Conservation (phyloP, 495 filamentous ascomycete species). For the Lasiosphaeria ovina region DNA sequence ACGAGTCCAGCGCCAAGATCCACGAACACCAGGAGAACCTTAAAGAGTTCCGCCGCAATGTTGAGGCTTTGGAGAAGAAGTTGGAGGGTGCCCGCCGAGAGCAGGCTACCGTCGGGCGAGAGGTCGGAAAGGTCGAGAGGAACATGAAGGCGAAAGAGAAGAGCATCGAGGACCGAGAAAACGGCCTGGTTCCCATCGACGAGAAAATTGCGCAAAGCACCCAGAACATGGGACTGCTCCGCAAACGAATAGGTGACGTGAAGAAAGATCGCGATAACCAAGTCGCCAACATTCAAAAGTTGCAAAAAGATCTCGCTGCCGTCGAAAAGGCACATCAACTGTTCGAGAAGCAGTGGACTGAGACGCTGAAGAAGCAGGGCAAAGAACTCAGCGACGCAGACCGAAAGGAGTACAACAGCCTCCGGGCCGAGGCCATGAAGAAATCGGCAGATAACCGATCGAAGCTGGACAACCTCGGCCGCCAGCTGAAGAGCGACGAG, state of each 20-base stretch:
- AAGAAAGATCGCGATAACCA: constrained; percentile 73
- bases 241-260: constrained; percentile 65
- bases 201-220: constrained; percentile 87
- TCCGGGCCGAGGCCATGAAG: constrained; percentile 82
- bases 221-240: constrained; percentile 63
- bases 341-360: constrained; percentile 84
- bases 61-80: constrained; percentile 78
- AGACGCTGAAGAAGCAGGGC: constrained; percentile 78
- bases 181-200: constrained; percentile 80
- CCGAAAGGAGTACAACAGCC: constrained; percentile 82
- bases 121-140: constrained; percentile 78
- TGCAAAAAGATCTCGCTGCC: constrained; percentile 74
- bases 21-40: constrained; percentile 93
- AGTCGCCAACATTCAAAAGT: constrained; percentile 59
- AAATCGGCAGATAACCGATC: constrained; percentile 78
- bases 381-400: constrained; percentile 82
- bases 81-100: constrained; percentile 86
- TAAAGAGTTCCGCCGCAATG: constrained; percentile 84
- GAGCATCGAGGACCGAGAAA: constrained; percentile 83
- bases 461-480: constrained; percentile 77
- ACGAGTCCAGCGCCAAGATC: constrained; percentile 86
- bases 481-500: constrained; percentile 84
- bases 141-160: constrained; percentile 81
- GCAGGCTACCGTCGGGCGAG: constrained; percentile 72
- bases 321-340: constrained; percentile 87